Evolutionary conservation across 2,329 filamentous ascomycete species (phyloP), one percentile per base, ranked within the genome.

Genomic region (Fonsecaea nubica): DNA sequence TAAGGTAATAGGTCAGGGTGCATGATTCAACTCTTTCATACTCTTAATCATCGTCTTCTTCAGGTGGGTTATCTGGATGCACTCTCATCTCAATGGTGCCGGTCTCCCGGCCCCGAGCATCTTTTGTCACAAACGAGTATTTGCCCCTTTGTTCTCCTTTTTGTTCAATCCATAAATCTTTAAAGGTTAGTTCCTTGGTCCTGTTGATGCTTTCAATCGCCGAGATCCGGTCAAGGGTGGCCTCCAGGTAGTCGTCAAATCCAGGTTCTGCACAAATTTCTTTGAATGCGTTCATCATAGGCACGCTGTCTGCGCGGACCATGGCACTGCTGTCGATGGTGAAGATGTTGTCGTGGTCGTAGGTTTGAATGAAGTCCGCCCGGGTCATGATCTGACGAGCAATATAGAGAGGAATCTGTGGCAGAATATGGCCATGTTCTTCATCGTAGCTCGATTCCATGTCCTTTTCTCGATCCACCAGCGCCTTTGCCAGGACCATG

Each of bases 281-380:
- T 64, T 88, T 86, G 79, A 99, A 96, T 0, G 95, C 95, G 57
- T 89, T 88, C 78, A 96, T 92, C 95, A 99, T 99, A 1, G 95
- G 95, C 32, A 99, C 94, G 1, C 90, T 94, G 77, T 96, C 94
- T 1, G 95, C 95, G 55, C 95, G 89, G 7, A 99, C 95, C 77
- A 91, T 90, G 15, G 93, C 92, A 48, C 86, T 85, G 65, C 89
- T 92, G 67, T 96, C 94, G 74, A 99, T 98, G 69, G 92, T 95
- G 80, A 98, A 97, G 66, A 99, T 87, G 76, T 98, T 98, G 67
- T 95, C 87, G 70, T 95, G 92, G 80, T 99, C 95, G 76, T 98
- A 93, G 67, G 89, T 85, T 72, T 95, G 89, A 74, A 98, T 93
- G 77, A 98, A 99, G 78, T 99, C 95, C 66, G 92, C 90, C 61